Evolutionary conservation across 805 yeast genomes (phyloP).

Genomic region (Sugiyamaella americana): DNA sequence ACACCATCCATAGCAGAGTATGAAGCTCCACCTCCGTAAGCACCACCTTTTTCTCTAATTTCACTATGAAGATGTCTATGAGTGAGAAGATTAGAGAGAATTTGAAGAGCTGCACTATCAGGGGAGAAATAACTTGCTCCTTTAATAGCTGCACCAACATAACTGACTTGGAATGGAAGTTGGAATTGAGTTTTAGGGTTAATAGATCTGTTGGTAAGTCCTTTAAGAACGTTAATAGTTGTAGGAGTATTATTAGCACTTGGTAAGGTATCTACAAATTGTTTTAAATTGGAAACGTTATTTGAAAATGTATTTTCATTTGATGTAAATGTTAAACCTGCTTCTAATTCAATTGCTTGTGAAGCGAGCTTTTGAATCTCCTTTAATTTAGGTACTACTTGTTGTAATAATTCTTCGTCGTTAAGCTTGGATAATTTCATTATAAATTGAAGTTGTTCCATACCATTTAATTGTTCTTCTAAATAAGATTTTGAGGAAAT

Average conservation of each 20-base stretch:
- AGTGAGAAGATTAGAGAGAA: conserved; percentile 71
- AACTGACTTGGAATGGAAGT: conserved; percentile 85
- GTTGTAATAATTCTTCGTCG: conserved; percentile 46
- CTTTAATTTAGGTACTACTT: conserved; percentile 56
- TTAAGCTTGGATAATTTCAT: conserved; percentile 47
- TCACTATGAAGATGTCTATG: conserved; percentile 83
- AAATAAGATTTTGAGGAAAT: conserved; percentile 56
- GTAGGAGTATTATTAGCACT: conserved; percentile 1
- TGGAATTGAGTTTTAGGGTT: conserved; percentile 44
- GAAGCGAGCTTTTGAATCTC: conserved; percentile 25
- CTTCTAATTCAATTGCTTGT: conserved; percentile 10
- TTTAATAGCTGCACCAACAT: conserved; percentile 58
- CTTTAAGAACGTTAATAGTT: conserved; percentile 5
- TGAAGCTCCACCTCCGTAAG: conserved; percentile 92
- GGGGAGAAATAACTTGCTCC: conserved; percentile 62
- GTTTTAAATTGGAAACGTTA: conserved; percentile 30
- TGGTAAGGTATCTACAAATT: conserved; percentile 9
- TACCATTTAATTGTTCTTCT: conserved; percentile 62
- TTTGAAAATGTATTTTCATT: conserved; percentile 53
- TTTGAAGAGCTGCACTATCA: conserved; percentile 83
- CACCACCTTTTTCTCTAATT: conserved; percentile 93
- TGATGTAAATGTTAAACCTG: conserved; percentile 28
- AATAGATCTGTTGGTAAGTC: conserved; percentile 1
- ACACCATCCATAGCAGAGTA: conserved; percentile 78
- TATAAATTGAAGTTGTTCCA: conserved; percentile 68